Evolutionary conservation across 768 basidiomycete species (phyloP), one percentile per base, ranked within the genome.

Genomic region (Termitomyces sp.): DNA sequence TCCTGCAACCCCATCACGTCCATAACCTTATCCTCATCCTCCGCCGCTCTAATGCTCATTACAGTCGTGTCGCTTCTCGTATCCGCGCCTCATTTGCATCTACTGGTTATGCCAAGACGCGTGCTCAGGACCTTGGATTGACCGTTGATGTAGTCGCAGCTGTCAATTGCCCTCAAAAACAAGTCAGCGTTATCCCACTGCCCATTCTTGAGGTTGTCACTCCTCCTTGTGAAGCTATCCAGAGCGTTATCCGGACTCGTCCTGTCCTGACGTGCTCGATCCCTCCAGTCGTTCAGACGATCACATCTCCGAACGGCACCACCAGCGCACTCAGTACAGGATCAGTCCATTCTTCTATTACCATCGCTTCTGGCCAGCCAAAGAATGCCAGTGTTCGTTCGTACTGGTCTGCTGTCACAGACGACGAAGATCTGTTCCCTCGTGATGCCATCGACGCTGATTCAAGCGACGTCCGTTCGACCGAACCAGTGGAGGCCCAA

Each of bases 51-150:
- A 84, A 83, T 67, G 66, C 62, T 4, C 76, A 72, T 50, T 78
- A 79, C 67, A 44, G 63, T 35, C 63, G 61, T 20, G 67, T 81
- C 56, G 81, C 82, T 3, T 66, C 67, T 35, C 65, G 67, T 41
- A 66, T 73, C 28, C 81, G 82, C 51, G 63, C 62, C 26, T 59
- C 70, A 3, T 67, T 70, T 5, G 68, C 50, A 9, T 76, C 72
- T 16, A 79, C 79, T 0, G 63, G 74, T 60, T 81, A 80, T 64
- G 85, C 85, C 10, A 79, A 76, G 56, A 74, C 67, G n/a, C 79
- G 72, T 28, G 85, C 85, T 4, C 63, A 60, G 13, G 59, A 60
- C 14, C 74, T 79, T n/a, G 74, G 77, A 32, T 79, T 86, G 36
- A 63, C 59, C 6, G 70, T 87, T 50, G 73, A 81, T 69, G 75